A percentile compares a stretch with the other conserved stretches of the same genome.
Conservation (phyloP, 2,329 filamentous ascomycete genomes). For the Didymella sp. region DNA sequence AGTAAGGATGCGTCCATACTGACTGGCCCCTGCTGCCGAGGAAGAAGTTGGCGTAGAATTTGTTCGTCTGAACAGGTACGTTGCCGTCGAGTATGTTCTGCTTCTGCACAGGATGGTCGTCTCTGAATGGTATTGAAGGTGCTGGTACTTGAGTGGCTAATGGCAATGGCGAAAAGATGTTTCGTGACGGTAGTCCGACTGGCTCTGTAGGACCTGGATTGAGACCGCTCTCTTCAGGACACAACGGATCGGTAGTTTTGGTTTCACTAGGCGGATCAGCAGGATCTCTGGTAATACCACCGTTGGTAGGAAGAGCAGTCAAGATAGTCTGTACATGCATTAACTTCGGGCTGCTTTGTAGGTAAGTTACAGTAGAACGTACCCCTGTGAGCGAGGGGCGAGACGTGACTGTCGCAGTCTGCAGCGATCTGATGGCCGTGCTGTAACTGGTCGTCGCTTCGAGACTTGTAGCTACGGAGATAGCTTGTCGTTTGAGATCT, state of each 20-base stretch:
- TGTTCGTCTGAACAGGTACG: constrained; percentile 73
- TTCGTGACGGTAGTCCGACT: constrained; percentile 23
- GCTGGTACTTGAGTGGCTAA: constrained; percentile 49
- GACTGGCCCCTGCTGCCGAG: constrained; percentile 73
- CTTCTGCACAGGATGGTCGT: constrained; percentile 53
- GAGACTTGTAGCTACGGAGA: constrained; percentile 31
- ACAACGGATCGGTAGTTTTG: constrained; percentile 31
- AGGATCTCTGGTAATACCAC: constrained; percentile 39
- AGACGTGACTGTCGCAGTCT: constrained; percentile 36
- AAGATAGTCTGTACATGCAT: constrained; percentile 35
- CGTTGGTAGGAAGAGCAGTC: constrained; percentile 41
- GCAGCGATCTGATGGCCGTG: constrained; percentile 35
- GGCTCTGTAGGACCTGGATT: constrained; percentile 35
- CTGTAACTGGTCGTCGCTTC: constrained; percentile 44
- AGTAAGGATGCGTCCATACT: constrained; percentile 73
- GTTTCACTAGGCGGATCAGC: constrained; percentile 28
- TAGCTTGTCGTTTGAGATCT: constrained; percentile 22
- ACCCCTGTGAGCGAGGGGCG: constrained; percentile 40
- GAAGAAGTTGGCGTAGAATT: constrained; percentile 76
- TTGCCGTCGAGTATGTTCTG: constrained; percentile 48
- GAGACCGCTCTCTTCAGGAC: constrained; percentile 40
- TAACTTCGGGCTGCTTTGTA: constrained; percentile 7
- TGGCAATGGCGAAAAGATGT: constrained; percentile 52
- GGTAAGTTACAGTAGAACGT: constrained; percentile 3
- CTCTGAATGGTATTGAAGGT: constrained; percentile 43